Conservation (phyloP, 2,329 filamentous ascomycete species). For the Cyphellophora attinorum region DNA sequence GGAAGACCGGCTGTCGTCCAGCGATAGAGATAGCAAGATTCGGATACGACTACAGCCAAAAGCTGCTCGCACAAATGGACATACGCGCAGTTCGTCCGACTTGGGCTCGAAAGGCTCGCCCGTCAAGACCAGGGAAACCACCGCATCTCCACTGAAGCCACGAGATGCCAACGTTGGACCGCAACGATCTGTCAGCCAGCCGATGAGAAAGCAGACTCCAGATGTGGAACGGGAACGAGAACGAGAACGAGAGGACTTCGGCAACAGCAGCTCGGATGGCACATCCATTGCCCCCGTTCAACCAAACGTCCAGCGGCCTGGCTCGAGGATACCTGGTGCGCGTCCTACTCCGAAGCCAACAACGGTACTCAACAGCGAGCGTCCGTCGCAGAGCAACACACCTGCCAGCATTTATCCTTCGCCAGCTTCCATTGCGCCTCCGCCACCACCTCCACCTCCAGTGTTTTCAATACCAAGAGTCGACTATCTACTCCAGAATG, state of each 20-base stretch:
- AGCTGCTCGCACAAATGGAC: conserved; percentile 32
- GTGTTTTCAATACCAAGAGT: conserved; percentile 67
- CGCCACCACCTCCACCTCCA: conserved; percentile 61
- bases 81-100: conserved; percentile 29
- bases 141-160: conserved; percentile 3
- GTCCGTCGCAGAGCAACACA: no score
- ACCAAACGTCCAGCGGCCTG: conserved; percentile 21
- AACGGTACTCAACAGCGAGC: conserved; percentile 3
- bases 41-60: conserved; percentile 28
- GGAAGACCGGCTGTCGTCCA: conserved; percentile 23
- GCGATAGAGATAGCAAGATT: conserved; percentile 26
- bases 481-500: conserved; percentile 85
- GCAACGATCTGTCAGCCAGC: conserved; percentile 26
- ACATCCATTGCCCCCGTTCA: conserved; percentile 37
- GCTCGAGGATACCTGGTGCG: conserved; percentile 12
- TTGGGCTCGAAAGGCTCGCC: conserved; percentile 22
- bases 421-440: conserved; percentile 40
- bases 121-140: not conserved
- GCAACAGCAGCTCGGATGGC: conserved; percentile 29
- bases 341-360: conserved; percentile 1
- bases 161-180: conserved; percentile 7
- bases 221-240: not conserved
- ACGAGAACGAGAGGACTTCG: conserved; percentile 15
- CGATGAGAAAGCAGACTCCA: conserved; percentile 25
- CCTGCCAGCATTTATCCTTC: conserved; percentile 22